These are phyloP conservation scores for Naganishia sp. DNA, from an alignment of 1,284 basidiomycete species.

Conservation along the genomic window DNA sequence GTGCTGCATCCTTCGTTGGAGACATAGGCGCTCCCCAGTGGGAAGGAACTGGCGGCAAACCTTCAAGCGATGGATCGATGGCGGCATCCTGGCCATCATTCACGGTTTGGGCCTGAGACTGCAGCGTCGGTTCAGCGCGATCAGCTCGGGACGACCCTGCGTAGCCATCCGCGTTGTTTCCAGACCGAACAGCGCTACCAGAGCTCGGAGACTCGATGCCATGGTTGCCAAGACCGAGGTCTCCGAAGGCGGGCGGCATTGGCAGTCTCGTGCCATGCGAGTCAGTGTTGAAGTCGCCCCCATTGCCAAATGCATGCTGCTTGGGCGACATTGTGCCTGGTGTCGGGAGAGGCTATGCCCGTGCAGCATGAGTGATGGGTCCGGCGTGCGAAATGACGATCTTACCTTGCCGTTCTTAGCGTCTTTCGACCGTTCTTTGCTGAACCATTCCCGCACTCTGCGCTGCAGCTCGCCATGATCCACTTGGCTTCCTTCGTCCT, in stretches of 20 bases:
- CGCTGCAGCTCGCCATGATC: conserved; percentile 14
- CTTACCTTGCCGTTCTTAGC: conserved; percentile 27
- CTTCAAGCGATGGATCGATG: conserved; percentile 18
- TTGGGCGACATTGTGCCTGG: conserved; percentile 26
- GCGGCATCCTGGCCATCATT: conserved; percentile 4
- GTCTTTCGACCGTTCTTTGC: conserved; percentile 24
- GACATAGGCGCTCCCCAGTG: conserved; percentile 5
- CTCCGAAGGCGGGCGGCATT: conserved; percentile 21
- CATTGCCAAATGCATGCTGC: conserved; percentile 1
- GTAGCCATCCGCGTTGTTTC: neutral
- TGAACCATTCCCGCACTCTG: conserved; percentile 24
- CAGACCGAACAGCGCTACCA: neutral
- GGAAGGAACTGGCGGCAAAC: conserved; percentile 8
- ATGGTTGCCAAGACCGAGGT: conserved; percentile 16
- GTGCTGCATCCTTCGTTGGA: conserved; percentile 3
- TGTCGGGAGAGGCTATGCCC: conserved; percentile 12
- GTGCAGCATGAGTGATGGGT: neutral
- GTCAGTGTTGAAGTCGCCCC: neutral
- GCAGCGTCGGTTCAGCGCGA: neutral
- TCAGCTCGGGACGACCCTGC: neutral
- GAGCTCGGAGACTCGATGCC: conserved; percentile 3
- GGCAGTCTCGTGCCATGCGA: neutral
- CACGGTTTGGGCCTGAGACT: neutral
- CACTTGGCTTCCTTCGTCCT: conserved; percentile 7
- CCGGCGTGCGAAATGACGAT: neutral